Conservation (phyloP, 176 grass and related monocot genomes). For the Puccinellia tenuiflora region DNA sequence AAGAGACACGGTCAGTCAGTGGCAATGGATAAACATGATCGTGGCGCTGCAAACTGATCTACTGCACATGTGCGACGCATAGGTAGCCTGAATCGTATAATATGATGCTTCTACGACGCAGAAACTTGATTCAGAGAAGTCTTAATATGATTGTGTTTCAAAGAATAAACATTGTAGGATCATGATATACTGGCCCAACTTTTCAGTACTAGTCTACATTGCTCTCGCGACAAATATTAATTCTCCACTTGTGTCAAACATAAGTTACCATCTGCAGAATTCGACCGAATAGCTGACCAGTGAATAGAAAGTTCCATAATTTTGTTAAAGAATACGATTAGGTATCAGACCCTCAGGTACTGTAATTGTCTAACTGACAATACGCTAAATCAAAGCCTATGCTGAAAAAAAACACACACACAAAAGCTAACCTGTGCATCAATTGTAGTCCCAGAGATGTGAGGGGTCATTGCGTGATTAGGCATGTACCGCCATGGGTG, state of each 20-base stretch:
- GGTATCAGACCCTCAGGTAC: background rate
- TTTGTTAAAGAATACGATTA: background rate
- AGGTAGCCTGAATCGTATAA: background rate
- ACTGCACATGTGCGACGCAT: background rate
- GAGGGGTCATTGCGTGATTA: slow-evolving; percentile 92
- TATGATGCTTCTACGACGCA: background rate
- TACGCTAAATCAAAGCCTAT: background rate
- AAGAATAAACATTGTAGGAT: background rate
- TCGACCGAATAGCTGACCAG: background rate
- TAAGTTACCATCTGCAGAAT: background rate
- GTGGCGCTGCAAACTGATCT: background rate
- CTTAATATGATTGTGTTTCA: background rate
- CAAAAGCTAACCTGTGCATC: slow-evolving; percentile 46
- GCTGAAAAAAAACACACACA: background rate
- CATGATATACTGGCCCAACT: background rate
- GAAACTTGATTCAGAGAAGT: background rate
- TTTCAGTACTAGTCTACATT: background rate
- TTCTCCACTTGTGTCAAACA: background rate
- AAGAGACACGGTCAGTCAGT: background rate
- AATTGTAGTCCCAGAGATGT: slow-evolving; percentile 76
- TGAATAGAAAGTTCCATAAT: background rate
- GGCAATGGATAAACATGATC: background rate
- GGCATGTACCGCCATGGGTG: slow-evolving; percentile 86
- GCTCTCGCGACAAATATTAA: background rate
- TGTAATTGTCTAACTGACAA: background rate